Percentiles rank a stretch among this genome's conserved stretches.
These are phyloP conservation scores for Podospora anserina DNA, from an alignment of 495 filamentous ascomycete genomes.

Conservation along the genomic window DNA sequence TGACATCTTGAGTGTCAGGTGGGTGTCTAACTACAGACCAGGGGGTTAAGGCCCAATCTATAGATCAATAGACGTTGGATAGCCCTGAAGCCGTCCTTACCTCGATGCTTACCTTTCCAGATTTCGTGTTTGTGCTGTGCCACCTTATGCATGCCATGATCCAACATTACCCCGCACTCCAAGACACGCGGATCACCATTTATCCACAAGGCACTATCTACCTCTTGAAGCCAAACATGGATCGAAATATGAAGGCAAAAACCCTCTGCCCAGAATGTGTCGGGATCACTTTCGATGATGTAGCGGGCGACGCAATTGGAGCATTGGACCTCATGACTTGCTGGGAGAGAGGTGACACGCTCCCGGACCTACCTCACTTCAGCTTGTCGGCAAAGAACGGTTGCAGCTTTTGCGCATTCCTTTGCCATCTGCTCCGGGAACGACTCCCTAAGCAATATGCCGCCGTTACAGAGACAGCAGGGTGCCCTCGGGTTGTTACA, in stretches of 20 bases:
- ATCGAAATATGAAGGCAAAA: background rate
- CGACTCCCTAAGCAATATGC: background rate
- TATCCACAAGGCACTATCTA: too few species aligned
- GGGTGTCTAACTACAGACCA: too few species aligned
- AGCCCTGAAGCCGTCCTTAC: too few species aligned
- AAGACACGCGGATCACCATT: too few species aligned
- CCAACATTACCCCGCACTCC: too few species aligned
- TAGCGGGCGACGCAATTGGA: background rate
- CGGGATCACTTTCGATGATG: background rate
- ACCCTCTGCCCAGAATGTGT: background rate
- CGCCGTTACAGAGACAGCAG: background rate
- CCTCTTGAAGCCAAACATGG: too few species aligned
- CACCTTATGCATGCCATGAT: too few species aligned
- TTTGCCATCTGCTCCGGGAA: background rate
- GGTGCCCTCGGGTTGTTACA: background rate
- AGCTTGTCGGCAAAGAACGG: background rate
- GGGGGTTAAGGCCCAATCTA: too few species aligned
- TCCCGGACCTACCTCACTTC: background rate
- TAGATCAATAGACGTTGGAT: too few species aligned
- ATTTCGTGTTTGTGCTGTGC: too few species aligned
- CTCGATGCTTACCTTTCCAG: too few species aligned
- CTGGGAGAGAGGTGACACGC: background rate
- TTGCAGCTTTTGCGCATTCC: background rate
- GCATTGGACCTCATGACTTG: background rate
- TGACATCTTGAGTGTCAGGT: too few species aligned